Percentiles rank a stretch among this genome's conserved stretches.
Conservation (phyloP, 2,329 filamentous ascomycete genomes). For the Graphilbum fragrans region DNA sequence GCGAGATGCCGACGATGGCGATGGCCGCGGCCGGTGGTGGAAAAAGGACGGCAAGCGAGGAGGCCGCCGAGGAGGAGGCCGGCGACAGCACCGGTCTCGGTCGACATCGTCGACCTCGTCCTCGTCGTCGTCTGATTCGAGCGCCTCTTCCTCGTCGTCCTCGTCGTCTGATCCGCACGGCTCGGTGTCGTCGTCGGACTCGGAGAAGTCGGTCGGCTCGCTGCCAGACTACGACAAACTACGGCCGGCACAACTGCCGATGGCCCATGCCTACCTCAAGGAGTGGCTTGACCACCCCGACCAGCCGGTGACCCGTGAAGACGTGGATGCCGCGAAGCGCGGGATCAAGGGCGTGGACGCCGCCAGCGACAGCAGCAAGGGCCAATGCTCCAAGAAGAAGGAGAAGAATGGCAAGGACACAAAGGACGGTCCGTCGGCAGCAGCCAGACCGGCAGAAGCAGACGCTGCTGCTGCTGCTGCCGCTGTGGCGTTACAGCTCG, state of each 20-base stretch:
- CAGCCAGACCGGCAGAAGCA: neutral
- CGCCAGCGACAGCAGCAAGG: neutral
- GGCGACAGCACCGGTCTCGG: neutral
- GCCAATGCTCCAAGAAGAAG: too few species aligned
- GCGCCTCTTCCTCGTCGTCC: conserved; percentile 1
- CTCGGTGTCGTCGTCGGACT: conserved; percentile 22
- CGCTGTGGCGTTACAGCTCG: conserved; percentile 6
- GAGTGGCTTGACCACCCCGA: conserved; percentile 38
- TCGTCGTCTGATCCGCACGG: conserved; percentile 21
- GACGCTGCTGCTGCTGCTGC: neutral
- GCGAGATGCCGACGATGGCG: neutral
- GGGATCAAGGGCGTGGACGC: conserved; percentile 3
- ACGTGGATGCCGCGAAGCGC: conserved; percentile 23
- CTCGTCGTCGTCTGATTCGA: neutral
- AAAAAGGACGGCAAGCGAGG: too few species aligned
- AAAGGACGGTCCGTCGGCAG: too few species aligned
- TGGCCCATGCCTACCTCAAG: conserved; percentile 29
- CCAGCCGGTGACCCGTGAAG: conserved; percentile 32
- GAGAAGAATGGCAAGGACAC: too few species aligned
- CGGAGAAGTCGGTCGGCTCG: conserved; percentile 33
- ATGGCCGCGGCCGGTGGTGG: neutral
- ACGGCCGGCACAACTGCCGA: conserved; percentile 32
- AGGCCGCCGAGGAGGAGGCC: too few species aligned
- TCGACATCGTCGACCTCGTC: conserved; percentile 2
- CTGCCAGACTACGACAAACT: conserved; percentile 42